Evolutionary conservation across 2,329 filamentous ascomycete species (phyloP).

Genomic region (Albophoma yamanashiensis): DNA sequence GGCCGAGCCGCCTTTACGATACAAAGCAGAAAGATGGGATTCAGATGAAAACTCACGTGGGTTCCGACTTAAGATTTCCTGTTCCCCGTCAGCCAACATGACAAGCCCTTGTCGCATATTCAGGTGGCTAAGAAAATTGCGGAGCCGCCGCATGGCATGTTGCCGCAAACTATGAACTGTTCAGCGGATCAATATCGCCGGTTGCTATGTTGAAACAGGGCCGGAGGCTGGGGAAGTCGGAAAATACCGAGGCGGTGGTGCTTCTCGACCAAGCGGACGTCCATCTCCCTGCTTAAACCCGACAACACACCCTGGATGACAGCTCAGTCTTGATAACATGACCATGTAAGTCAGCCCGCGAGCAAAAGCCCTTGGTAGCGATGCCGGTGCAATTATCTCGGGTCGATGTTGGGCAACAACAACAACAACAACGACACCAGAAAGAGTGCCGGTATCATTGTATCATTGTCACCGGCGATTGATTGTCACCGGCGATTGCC

Average conservation of each 20-base stretch:
- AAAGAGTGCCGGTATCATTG: neutral
- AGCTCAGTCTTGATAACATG: neutral
- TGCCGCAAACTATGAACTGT: no score
- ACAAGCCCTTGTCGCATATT: no score
- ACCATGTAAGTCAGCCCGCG: neutral
- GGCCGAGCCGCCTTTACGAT: no score
- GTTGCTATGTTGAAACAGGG: neutral
- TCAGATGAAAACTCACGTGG: no score
- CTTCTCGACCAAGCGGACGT: neutral
- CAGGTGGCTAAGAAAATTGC: no score
- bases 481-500: no score
- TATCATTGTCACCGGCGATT: no score
- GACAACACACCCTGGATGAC: neutral
- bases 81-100: no score
- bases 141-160: no score
- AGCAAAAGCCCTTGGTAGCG: neutral
- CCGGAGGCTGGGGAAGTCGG: neutral
- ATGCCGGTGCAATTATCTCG: neutral
- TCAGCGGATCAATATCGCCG: neutral
- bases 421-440: neutral
- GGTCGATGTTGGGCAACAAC: conserved; percentile 4
- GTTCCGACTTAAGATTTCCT: no score
- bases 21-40: no score
- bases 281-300: neutral
- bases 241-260: neutral